A percentile compares a stretch with the other conserved stretches of the same genome.
Conservation (phyloP, 2,329 filamentous ascomycete genomes). For the Cordyceps farinosa region DNA sequence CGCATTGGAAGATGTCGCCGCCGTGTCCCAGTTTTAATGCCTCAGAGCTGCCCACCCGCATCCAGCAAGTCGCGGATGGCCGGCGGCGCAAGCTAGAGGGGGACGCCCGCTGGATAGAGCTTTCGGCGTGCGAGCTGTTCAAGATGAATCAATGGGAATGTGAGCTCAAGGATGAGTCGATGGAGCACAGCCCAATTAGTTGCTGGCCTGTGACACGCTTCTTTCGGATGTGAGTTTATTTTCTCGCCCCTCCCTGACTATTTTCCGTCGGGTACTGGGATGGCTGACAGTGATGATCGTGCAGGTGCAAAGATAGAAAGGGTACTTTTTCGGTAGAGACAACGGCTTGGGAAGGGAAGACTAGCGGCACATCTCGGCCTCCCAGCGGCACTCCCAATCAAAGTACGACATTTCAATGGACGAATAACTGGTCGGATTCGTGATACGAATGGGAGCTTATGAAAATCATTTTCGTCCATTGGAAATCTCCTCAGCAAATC, state of each 20-base stretch:
- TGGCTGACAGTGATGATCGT: conserved; percentile 19
- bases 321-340: conserved; percentile 60
- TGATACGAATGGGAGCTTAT: not conserved
- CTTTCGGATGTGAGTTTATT: conserved; percentile 53
- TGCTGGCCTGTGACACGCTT: conserved; percentile 58
- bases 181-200: conserved; percentile 43
- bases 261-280: conserved; percentile 4
- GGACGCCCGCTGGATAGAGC: conserved; percentile 41
- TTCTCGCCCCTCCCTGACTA: not conserved
- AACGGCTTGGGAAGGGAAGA: conserved; percentile 54
- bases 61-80: conserved; percentile 47
- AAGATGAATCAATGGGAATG: conserved; percentile 61
- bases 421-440: conserved; percentile 33
- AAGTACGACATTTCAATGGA: conserved; percentile 25
- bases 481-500: not conserved
- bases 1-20: conserved; percentile 50
- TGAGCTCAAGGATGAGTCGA: conserved; percentile 46
- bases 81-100: conserved; percentile 49
- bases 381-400: not conserved
- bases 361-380: not conserved
- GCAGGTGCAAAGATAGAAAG: conserved; percentile 56
- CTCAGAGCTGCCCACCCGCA: conserved; percentile 44
- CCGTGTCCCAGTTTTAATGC: conserved; percentile 54
- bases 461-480: not conserved
- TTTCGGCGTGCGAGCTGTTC: conserved; percentile 54